These are phyloP conservation scores for Gossypium ekmanianum DNA, from an alignment of 345 rosid genomes.

Conservation along the genomic window DNA sequence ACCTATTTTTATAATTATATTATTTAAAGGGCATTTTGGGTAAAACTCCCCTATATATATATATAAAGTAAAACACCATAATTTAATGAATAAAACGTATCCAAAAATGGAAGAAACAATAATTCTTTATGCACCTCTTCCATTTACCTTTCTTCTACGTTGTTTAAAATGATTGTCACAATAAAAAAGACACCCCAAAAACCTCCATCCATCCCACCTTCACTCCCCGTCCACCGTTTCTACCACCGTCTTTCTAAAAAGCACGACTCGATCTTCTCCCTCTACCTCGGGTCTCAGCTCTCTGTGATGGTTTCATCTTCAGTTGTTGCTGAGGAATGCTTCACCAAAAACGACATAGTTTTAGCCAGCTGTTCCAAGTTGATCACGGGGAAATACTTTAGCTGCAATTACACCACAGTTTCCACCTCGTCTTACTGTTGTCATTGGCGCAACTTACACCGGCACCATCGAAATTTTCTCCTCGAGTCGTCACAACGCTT, in stretches of 20 bases:
- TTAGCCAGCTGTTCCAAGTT: constrained; percentile 43
- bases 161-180: not conserved
- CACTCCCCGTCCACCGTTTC: constrained; percentile 20
- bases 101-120: not conserved
- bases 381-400: constrained; percentile 27
- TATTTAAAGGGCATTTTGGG: too few species aligned
- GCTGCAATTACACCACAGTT: constrained; percentile 31
- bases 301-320: constrained; percentile 33
- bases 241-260: constrained; percentile 16
- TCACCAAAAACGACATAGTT: constrained; percentile 44
- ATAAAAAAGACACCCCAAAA: not conserved
- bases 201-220: not conserved
- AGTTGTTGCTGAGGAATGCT: constrained; percentile 36
- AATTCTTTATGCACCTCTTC: not conserved
- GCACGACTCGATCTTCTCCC: constrained; percentile 33
- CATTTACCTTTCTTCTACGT: not conserved
- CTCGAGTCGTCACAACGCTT: constrained; percentile 24
- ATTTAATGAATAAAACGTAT: too few species aligned
- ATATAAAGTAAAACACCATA: too few species aligned
- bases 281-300: constrained; percentile 30
- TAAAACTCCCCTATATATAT: too few species aligned
- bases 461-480: constrained; percentile 41
- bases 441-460: constrained; percentile 55
- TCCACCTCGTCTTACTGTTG: constrained; percentile 31
- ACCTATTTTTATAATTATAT: too few species aligned